phyloP scores from a whole-genome alignment of 225 moss, liverwort and hornwort genomes.

The Pseudisothecium myosuroides region DNA sequence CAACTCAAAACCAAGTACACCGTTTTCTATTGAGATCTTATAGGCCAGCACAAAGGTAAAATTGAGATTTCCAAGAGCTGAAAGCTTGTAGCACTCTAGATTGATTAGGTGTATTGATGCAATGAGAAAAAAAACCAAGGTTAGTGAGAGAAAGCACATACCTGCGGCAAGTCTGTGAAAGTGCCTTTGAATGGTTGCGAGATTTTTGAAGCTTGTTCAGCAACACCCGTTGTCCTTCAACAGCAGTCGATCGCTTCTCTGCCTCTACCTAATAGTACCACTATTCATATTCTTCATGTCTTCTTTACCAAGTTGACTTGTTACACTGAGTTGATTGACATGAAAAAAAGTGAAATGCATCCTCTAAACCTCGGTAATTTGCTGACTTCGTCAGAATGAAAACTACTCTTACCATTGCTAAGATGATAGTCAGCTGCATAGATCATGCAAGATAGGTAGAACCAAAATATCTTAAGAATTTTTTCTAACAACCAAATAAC shows the following conservation, averaged over 20 bases:
- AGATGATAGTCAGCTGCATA: background rate
- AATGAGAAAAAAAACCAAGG: background rate
- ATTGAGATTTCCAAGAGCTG: background rate
- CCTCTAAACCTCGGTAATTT: background rate
- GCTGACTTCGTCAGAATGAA: background rate
- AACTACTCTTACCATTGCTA: background rate
- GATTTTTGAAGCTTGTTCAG: conserved; percentile 68
- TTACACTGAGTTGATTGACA: background rate
- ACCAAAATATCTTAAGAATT: background rate
- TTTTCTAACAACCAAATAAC: background rate
- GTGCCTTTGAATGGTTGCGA: conserved; percentile 32
- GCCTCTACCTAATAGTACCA: conserved; percentile 47
- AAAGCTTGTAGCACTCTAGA: background rate
- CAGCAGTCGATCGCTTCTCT: conserved; percentile 52
- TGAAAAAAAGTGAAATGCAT: background rate
- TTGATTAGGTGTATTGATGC: background rate
- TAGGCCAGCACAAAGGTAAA: background rate
- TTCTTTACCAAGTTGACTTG: background rate
- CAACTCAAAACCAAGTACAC: background rate
- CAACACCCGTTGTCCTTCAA: conserved; percentile 49
- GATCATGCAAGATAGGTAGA: background rate
- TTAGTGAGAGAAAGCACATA: background rate
- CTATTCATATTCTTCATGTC: background rate
- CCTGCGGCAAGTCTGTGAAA: conserved; percentile 35
- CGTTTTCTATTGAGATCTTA: background rate